Conservation (phyloP, 768 basidiomycete genomes). For the Phanerodontia chrysosporium region DNA sequence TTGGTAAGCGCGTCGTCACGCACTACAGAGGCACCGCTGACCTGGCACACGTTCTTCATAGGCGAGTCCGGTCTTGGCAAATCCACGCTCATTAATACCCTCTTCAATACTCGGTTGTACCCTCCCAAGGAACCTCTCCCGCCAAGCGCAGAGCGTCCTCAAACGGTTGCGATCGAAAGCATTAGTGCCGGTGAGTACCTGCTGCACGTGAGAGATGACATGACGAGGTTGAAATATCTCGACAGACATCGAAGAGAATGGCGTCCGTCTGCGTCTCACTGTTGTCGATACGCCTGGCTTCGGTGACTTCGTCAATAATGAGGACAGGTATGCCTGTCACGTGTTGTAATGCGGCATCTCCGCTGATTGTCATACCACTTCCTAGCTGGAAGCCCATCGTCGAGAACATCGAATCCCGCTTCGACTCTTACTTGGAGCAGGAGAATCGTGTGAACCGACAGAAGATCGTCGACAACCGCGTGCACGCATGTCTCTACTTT, state of each 20-base stretch:
- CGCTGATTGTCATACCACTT: neutral
- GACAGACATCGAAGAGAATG: slow-evolving; percentile 98
- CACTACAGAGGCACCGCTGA: neutral
- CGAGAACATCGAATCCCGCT: slow-evolving; percentile 96
- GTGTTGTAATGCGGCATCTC: slow-evolving; percentile 10
- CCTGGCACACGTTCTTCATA: slow-evolving; percentile 27
- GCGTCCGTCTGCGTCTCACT: slow-evolving; percentile 93
- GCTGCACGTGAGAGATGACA: slow-evolving; percentile 14
- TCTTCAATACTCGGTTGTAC: slow-evolving; percentile 96
- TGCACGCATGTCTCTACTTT: slow-evolving; percentile 98
- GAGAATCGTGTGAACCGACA: slow-evolving; percentile 96
- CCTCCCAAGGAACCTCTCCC: slow-evolving; percentile 80
- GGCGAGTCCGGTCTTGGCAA: slow-evolving; percentile 99
- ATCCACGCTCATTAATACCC: slow-evolving; percentile 97
- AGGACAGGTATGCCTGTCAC: slow-evolving; percentile 67
- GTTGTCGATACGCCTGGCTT: slow-evolving; percentile 99
- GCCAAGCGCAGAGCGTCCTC: slow-evolving; percentile 81
- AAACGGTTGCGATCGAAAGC: slow-evolving; percentile 97
- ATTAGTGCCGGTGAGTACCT: slow-evolving; percentile 82
- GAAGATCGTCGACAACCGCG: slow-evolving; percentile 94
- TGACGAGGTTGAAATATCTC: neutral
- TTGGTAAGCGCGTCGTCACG: slow-evolving; percentile 63
- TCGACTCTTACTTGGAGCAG: slow-evolving; percentile 96
- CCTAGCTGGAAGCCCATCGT: slow-evolving; percentile 96
- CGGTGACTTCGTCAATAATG: slow-evolving; percentile 99